A percentile compares a stretch with the other conserved stretches of the same genome.
phyloP scores from a whole-genome alignment of 2,329 filamentous ascomycete genomes.

The Sphaerostilbella broomeana region DNA sequence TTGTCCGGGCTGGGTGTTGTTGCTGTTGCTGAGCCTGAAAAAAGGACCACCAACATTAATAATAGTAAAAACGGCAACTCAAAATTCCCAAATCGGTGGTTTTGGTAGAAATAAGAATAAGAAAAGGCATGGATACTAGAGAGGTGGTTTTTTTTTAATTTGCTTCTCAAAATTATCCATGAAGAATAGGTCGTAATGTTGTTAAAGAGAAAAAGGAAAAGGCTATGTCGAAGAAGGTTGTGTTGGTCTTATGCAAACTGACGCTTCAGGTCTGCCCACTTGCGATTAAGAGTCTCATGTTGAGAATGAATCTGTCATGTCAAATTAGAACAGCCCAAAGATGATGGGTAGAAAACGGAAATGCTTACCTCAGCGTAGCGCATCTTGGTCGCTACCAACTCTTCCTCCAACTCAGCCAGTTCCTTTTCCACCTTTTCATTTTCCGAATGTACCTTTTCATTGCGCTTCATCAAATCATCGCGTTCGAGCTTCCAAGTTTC shows the following conservation, averaged over 20 bases:
- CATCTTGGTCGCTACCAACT: slow-evolving; percentile 91
- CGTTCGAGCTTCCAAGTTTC: slow-evolving; percentile 74
- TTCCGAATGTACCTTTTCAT: slow-evolving; percentile 88
- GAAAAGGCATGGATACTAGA: too few species aligned
- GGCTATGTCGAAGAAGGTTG: not conserved
- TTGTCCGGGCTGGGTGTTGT: too few species aligned
- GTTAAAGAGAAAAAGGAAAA: slow-evolving; percentile 3
- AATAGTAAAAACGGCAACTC: too few species aligned
- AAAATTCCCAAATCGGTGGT: slow-evolving; percentile 9
- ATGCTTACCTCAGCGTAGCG: slow-evolving; percentile 86
- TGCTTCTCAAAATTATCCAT: not conserved
- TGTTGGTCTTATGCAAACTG: slow-evolving; percentile 40
- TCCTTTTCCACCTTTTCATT: slow-evolving; percentile 85
- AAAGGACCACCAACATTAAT: too few species aligned
- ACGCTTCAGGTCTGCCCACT: slow-evolving; percentile 67
- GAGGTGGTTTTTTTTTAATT: not conserved
- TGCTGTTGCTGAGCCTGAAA: too few species aligned
- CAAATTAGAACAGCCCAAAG: slow-evolving; percentile 15
- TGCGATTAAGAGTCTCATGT: slow-evolving; percentile 67
- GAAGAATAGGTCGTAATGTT: slow-evolving; percentile 5
- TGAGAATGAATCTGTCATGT: slow-evolving; percentile 56
- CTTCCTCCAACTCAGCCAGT: slow-evolving; percentile 84
- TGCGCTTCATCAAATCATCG: slow-evolving; percentile 85
- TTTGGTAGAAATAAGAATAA: slow-evolving; percentile 4
- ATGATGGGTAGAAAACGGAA: not conserved